Conservation (phyloP, 371 early-diverging fungal genomes). For the Synchytrium microbalum region DNA sequence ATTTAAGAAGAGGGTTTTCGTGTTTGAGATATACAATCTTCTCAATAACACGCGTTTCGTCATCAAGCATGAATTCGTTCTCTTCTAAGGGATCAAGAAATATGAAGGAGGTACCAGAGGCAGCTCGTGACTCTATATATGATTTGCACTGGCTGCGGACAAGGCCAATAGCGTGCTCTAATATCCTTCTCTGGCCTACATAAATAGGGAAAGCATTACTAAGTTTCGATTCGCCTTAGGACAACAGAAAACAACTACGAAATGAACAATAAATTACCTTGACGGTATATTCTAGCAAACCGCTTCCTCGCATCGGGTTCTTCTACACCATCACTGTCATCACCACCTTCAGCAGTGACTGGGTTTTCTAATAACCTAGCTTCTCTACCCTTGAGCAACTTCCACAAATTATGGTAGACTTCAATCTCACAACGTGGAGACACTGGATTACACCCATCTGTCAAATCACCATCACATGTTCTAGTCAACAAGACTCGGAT, state of each 20-base stretch:
- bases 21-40: neutral
- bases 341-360: neutral
- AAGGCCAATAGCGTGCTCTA: neutral
- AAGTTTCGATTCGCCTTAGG: neutral
- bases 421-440: neutral
- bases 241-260: too few species aligned
- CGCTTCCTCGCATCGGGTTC: neutral
- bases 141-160: neutral
- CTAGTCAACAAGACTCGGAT: neutral
- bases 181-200: neutral
- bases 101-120: too few species aligned
- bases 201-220: neutral
- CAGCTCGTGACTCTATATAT: too few species aligned
- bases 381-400: neutral
- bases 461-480: neutral
- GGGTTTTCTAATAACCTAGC: neutral
- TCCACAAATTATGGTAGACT: neutral
- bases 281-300: neutral
- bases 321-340: neutral
- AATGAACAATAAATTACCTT: too few species aligned
- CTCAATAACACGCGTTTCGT: neutral
- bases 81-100: neutral
- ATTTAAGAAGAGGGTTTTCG: neutral
- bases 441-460: neutral
- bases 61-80: neutral